These are phyloP conservation scores for Scedosporium aurantiacum DNA, from an alignment of 2,329 filamentous ascomycete genomes.

Conservation along the genomic window DNA sequence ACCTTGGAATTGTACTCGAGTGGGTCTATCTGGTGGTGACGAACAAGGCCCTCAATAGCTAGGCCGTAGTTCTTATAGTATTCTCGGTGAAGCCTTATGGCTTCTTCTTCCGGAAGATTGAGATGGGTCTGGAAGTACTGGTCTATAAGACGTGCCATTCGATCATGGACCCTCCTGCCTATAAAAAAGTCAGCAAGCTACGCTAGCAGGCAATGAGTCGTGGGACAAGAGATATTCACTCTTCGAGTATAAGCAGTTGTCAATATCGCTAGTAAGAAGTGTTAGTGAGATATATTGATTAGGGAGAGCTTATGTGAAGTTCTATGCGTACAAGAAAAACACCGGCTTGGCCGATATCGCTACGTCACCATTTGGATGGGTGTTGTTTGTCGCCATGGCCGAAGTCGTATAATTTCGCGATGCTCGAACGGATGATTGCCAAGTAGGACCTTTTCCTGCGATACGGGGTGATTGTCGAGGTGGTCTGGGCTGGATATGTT, in stretches of 20 bases:
- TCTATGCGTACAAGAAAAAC: conserved; percentile 28
- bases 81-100: conserved; percentile 72
- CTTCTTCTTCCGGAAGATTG: conserved; percentile 62
- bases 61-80: conserved; percentile 96
- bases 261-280: conserved; percentile 64
- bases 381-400: not conserved
- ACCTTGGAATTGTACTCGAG: conserved; percentile 91
- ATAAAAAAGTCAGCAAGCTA: conserved; percentile 2
- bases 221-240: conserved; percentile 37
- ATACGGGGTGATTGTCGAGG: not conserved
- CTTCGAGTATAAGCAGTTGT: conserved; percentile 92
- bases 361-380: not conserved
- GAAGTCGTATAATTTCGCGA: not conserved
- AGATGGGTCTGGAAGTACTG: conserved; percentile 57
- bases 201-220: not conserved
- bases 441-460: not conserved
- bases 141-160: conserved; percentile 77
- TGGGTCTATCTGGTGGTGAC: conserved; percentile 89
- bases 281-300: not conserved
- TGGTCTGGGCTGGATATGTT: not conserved
- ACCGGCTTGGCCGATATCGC: conserved; percentile 21
- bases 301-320: not conserved
- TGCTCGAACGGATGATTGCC: not conserved
- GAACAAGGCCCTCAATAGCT: conserved; percentile 89
- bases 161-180: conserved; percentile 72